phyloP scores from a whole-genome alignment of 345 rosid genomes.

The Ailanthus altissimus region DNA sequence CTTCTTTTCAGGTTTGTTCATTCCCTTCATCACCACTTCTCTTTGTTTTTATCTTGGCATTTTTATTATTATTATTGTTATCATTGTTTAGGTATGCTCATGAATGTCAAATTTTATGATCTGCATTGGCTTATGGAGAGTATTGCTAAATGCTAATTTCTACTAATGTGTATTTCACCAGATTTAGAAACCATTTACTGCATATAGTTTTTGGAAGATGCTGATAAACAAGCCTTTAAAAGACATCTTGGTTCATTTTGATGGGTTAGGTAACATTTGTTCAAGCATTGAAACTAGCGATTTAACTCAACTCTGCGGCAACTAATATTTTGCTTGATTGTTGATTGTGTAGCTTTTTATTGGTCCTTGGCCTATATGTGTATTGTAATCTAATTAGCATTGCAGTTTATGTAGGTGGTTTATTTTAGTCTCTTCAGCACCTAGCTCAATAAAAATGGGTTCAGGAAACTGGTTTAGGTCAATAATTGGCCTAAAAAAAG shows the following conservation, averaged over 20 bases:
- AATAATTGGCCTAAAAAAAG: conserved; percentile 38
- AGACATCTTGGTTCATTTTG: not conserved
- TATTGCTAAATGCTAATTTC: no score
- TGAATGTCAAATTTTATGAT: no score
- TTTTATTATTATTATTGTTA: not conserved
- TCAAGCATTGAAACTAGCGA: not conserved
- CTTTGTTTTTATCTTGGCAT: not conserved
- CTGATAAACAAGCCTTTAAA: not conserved
- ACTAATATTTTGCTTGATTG: not conserved
- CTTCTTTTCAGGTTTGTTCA: conserved; percentile 30
- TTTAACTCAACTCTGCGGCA: not conserved
- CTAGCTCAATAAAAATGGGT: conserved; percentile 44
- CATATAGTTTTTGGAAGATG: not conserved
- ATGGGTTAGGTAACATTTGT: not conserved
- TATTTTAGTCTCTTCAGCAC: conserved; percentile 15
- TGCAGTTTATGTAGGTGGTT: conserved; percentile 8
- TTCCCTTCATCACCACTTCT: not conserved
- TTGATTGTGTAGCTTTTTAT: not conserved
- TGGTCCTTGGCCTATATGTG: not conserved
- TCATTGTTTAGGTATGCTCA: no score
- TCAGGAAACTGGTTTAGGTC: conserved; percentile 57
- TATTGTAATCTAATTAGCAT: not conserved
- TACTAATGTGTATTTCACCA: no score
- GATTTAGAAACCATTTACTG: not conserved
- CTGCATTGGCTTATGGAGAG: no score